These are phyloP conservation scores for Anastatica hierochuntica DNA, from an alignment of 345 rosid species.

Conservation along the genomic window DNA sequence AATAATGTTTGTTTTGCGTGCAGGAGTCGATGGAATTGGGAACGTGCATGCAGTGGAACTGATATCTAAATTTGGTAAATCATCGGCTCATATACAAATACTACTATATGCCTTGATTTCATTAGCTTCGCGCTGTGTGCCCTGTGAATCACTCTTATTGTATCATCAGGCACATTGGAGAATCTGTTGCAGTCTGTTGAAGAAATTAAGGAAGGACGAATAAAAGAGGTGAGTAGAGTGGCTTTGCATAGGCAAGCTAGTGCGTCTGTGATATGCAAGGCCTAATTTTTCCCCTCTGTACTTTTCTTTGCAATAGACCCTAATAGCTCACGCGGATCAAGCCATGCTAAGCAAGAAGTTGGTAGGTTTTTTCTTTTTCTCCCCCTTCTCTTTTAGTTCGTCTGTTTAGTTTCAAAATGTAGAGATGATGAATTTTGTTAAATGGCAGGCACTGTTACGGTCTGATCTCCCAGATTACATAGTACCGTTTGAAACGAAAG, in stretches of 20 bases:
- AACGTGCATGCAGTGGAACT: conserved; percentile 62
- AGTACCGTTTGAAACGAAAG: conserved; percentile 66
- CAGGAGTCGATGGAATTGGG: conserved; percentile 91
- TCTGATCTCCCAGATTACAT: conserved; percentile 81
- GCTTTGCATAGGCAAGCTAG: neutral
- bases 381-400: neutral
- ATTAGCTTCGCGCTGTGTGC: neutral
- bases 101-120: neutral
- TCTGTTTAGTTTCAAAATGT: neutral
- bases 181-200: conserved; percentile 60
- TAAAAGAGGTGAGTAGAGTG: conserved; percentile 42
- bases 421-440: neutral
- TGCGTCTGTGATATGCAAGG: neutral
- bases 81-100: neutral
- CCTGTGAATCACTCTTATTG: conserved; percentile 1
- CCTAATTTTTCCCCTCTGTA: conserved; percentile 1
- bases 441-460: conserved; percentile 66
- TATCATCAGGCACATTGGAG: conserved; percentile 54
- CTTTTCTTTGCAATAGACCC: conserved; percentile 32
- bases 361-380: conserved; percentile 29
- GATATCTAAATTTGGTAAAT: conserved; percentile 68
- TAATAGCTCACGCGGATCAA: conserved; percentile 47
- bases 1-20: conserved; percentile 14
- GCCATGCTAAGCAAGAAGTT: conserved; percentile 73
- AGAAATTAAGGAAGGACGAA: conserved; percentile 55